phyloP scores from a whole-genome alignment of 2,329 filamentous ascomycete species.

The Pseudogymnoascus sp. region DNA sequence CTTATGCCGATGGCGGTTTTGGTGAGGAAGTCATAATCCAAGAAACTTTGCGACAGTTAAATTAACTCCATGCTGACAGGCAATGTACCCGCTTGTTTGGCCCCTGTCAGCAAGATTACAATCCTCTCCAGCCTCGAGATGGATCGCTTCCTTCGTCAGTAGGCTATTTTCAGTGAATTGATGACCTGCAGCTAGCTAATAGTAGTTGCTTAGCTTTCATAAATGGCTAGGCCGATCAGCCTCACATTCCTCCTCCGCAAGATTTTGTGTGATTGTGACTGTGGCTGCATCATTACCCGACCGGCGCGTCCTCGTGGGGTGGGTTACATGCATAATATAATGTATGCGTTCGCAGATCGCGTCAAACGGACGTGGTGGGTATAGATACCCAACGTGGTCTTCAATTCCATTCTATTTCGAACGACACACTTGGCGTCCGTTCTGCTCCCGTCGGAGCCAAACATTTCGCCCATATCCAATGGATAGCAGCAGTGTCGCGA shows the following conservation, averaged over 20 bases:
- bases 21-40: neutral
- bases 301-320: neutral
- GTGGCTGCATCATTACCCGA: neutral
- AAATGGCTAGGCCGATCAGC: neutral
- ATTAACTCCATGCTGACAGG: neutral
- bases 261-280: neutral
- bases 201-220: neutral
- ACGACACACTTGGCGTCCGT: neutral
- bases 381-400: neutral
- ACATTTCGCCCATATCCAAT: neutral
- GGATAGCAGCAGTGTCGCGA: neutral
- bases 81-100: neutral
- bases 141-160: neutral
- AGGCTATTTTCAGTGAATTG: neutral
- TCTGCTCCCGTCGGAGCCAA: neutral
- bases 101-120: neutral
- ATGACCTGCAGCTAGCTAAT: neutral
- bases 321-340: conserved; percentile 4
- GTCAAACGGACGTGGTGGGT: neutral
- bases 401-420: neutral
- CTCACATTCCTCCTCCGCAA: neutral
- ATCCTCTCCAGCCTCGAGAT: neutral
- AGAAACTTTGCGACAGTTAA: neutral
- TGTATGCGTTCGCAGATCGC: neutral
- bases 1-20: neutral